Percentiles rank a stretch among this genome's conserved stretches.
phyloP scores from a whole-genome alignment of 2,329 filamentous ascomycete species.

The Penicillium sp. region DNA sequence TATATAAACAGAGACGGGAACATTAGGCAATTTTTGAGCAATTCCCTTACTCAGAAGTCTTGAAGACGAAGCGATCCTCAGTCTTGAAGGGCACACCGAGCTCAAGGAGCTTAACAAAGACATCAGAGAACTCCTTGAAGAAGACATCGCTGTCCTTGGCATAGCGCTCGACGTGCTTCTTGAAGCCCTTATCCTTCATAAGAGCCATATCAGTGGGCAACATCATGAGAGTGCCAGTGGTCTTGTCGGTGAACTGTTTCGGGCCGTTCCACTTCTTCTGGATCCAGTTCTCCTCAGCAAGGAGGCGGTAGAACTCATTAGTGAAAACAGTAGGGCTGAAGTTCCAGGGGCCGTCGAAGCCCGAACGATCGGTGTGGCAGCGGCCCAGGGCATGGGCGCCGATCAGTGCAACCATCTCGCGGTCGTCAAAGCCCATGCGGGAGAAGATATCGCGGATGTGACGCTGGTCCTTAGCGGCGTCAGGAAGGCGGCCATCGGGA shows the following conservation, averaged over 20 bases:
- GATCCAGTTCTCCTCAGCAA: constrained; percentile 89
- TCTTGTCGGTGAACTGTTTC: constrained; percentile 85
- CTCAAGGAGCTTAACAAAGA: constrained; percentile 81
- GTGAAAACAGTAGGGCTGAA: constrained; percentile 88
- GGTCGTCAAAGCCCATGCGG: constrained; percentile 97
- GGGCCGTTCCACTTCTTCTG: constrained; percentile 90
- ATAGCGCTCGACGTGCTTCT: constrained; percentile 76
- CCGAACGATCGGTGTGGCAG: constrained; percentile 84
- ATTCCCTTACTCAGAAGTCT: constrained; percentile 47
- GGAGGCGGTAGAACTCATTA: constrained; percentile 90
- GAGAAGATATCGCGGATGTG: constrained; percentile 91
- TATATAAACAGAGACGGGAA: not conserved
- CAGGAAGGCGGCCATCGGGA: constrained; percentile 85
- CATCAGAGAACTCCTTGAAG: constrained; percentile 87
- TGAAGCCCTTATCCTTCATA: constrained; percentile 83
- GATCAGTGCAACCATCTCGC: constrained; percentile 86
- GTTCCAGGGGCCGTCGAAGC: constrained; percentile 86
- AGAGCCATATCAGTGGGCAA: constrained; percentile 87
- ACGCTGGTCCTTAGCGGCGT: constrained; percentile 71
- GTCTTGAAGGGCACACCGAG: constrained; percentile 85
- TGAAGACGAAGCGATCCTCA: constrained; percentile 61
- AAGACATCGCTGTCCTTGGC: constrained; percentile 87
- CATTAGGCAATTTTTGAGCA: not conserved
- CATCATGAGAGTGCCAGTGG: constrained; percentile 92
- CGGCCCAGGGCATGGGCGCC: constrained; percentile 86